Base-by-base conservation (phyloP, 1,139 yeast species). In the Taphrina populina region DNA sequence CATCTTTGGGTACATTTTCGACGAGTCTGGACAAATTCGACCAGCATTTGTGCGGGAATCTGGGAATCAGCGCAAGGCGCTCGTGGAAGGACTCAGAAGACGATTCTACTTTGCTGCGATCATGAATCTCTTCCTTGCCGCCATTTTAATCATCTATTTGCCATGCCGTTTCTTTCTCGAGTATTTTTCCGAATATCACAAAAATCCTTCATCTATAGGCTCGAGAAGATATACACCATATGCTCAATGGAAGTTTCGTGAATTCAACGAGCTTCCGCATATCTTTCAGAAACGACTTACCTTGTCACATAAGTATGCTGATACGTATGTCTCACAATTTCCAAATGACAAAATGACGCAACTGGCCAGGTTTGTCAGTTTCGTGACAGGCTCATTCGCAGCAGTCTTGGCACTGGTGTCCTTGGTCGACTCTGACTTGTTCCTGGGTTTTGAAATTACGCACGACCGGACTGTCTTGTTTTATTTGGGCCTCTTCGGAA, bases 181-280 rank as follows among this genome's bases (percentile, higher is more conserved):
- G 54, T 88, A 92, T 69, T 92, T 94, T 70, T 88, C 90, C 26
- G 97, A 92, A 70, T 88, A 87, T 67, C 85, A 87, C 67, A 80
- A 86, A 36, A 86, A 92, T 59, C 98, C 98, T 0, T 81, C 92
- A 1, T 76, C 90, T 10, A 75, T 92, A 56, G 83, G 95, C 7
- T 83, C 90, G 1, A 75, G 98, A 49, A 95, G 88, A 64, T 92
- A 88, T 66, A 88, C 97, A 0, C 96, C 96, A 0, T 79, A 80
- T 69, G 96, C 97, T 0, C 92, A 87, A 66, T 92, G 98, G 97
- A 87, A 84, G 67, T 78, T 94, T 66, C 75, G 98, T 57, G 98
- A 92, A 66, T 88, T 85, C 67, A 92, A 92, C 67, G 99, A 92
- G 68, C 74, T 92, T 17, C 88, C 88, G 37, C 98, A 92, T 69